Percentiles rank a stretch among this genome's conserved stretches.
phyloP scores from a whole-genome alignment of 2,329 filamentous ascomycete species.

The Pestalotiopsis sp. region DNA sequence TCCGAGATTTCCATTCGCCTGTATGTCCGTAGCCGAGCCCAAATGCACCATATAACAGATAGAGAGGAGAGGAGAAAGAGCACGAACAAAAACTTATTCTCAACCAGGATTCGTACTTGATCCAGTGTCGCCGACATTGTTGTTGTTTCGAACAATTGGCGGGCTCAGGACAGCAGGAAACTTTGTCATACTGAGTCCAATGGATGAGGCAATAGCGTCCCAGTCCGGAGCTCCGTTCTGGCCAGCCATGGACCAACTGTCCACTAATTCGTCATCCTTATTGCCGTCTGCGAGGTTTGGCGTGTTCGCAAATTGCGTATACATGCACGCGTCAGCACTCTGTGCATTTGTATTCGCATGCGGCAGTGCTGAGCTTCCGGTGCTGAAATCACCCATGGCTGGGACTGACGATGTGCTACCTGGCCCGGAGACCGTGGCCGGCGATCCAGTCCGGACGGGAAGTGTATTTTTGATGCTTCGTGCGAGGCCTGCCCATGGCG shows the following conservation, averaged over 20 bases:
- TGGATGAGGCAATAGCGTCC: conserved; percentile 2
- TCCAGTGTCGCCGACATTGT: not conserved
- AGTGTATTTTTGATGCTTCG: not conserved
- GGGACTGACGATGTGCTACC: not conserved
- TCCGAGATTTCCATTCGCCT: not conserved
- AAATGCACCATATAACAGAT: not conserved
- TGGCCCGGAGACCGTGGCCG: not conserved
- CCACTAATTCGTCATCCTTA: not conserved
- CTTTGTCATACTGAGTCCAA: not conserved
- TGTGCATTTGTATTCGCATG: not conserved
- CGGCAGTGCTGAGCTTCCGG: not conserved
- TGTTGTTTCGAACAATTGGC: not conserved
- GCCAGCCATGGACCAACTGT: conserved; percentile 5
- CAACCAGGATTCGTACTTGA: not conserved
- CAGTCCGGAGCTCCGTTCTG: conserved; percentile 5
- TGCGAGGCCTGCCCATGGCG: not conserved
- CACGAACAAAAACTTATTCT: not conserved
- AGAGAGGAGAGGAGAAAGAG: not conserved
- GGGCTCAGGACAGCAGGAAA: not conserved
- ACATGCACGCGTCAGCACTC: conserved; percentile 16
- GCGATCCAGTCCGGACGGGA: not conserved
- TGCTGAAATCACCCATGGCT: not conserved
- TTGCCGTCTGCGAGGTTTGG: not conserved
- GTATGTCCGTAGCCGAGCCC: not conserved
- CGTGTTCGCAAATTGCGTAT: conserved; percentile 15